These are phyloP conservation scores for Elsinoe fawcettii DNA, from an alignment of 2,329 filamentous ascomycete genomes.

Conservation along the genomic window DNA sequence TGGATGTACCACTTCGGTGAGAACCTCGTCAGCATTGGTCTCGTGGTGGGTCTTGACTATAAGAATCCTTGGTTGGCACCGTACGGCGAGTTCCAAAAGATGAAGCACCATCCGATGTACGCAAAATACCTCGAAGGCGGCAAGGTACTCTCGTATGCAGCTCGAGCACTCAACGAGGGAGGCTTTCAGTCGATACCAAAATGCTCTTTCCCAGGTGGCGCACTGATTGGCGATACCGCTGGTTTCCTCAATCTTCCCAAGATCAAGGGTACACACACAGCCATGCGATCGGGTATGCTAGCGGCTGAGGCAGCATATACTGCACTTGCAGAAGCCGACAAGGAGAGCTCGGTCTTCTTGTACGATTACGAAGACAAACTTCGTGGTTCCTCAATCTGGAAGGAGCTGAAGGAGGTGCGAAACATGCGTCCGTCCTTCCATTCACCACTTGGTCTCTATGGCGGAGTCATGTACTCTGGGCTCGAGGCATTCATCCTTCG, in stretches of 20 bases:
- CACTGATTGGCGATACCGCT: conserved; percentile 89
- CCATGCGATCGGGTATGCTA: conserved; percentile 95
- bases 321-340: conserved; percentile 53
- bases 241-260: conserved; percentile 97
- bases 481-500: conserved; percentile 83
- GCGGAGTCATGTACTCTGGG: conserved; percentile 86
- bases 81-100: conserved; percentile 94
- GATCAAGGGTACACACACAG: conserved; percentile 96
- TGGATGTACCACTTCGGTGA: conserved; percentile 99
- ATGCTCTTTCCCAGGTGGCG: conserved; percentile 90
- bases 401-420: conserved; percentile 86
- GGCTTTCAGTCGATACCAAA: conserved; percentile 98
- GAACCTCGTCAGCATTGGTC: conserved; percentile 84
- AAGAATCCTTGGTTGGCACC: conserved; percentile 93
- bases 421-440: conserved; percentile 98
- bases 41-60: conserved; percentile 92
- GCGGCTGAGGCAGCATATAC: conserved; percentile 84
- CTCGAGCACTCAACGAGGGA: conserved; percentile 83
- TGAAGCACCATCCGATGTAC: conserved; percentile 96
- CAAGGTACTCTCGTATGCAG: conserved; percentile 95
- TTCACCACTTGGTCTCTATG: conserved; percentile 74
- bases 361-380: conserved; percentile 90
- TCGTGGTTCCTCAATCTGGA: conserved; percentile 82
- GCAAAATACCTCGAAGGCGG: conserved; percentile 80
- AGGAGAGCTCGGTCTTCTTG: conserved; percentile 69